Conservation (phyloP, 208 protist species). For the Leishmania mexicana region DNA sequence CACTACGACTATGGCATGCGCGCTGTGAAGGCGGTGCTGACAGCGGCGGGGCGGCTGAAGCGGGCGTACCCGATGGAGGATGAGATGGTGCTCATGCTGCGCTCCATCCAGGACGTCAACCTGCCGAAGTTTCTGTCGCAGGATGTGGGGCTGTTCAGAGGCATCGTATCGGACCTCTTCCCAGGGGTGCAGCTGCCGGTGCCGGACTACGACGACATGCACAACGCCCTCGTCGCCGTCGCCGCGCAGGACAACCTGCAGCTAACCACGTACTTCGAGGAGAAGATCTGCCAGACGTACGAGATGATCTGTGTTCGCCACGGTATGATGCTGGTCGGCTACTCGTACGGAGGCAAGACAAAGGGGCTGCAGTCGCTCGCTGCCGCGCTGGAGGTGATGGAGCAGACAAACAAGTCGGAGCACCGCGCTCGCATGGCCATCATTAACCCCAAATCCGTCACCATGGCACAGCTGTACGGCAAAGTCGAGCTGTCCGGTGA, state of each 20-base stretch:
- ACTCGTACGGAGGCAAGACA: conserved; percentile 94
- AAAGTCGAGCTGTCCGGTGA: conserved; percentile 95
- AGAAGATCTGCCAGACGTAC: conserved; percentile 93
- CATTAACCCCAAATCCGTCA: conserved; percentile 97
- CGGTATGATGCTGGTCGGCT: conserved; percentile 98
- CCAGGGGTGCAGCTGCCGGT: conserved; percentile 86
- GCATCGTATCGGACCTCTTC: conserved; percentile 97
- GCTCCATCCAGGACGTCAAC: conserved; percentile 96
- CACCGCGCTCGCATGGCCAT: conserved; percentile 83
- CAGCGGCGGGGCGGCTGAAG: conserved; percentile 93
- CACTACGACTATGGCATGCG: conserved; percentile 98
- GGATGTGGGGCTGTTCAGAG: conserved; percentile 96
- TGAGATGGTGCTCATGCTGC: conserved; percentile 95
- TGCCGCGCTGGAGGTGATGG: conserved; percentile 82
- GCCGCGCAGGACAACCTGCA: conserved; percentile 80
- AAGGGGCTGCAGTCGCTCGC: conserved; percentile 88
- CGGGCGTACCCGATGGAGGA: conserved; percentile 89
- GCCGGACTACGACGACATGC: conserved; percentile 91
- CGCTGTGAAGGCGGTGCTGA: conserved; percentile 96
- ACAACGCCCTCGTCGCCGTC: conserved; percentile 66
- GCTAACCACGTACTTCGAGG: conserved; percentile 90
- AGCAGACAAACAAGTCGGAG: conserved; percentile 65
- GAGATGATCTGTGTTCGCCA: conserved; percentile 98
- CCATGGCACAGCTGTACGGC: conserved; percentile 96
- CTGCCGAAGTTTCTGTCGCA: conserved; percentile 95